A percentile compares a stretch with the other conserved stretches of the same genome.
Evolutionary conservation across 2,329 filamentous ascomycete species (phyloP).

Genomic region (Aspergillus thermomutatus): DNA sequence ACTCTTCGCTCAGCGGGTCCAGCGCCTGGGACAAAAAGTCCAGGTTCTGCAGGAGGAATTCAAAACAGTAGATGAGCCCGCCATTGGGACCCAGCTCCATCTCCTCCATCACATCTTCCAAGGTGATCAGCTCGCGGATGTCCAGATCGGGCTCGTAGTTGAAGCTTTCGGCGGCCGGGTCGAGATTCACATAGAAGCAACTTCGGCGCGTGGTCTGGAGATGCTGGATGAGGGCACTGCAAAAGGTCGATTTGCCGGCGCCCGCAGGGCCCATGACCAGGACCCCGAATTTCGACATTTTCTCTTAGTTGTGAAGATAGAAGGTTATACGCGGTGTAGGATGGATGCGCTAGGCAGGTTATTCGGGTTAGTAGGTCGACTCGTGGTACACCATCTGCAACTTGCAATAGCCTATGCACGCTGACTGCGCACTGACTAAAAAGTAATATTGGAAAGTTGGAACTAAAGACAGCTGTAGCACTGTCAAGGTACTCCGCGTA

Average conservation of each 20-base stretch:
- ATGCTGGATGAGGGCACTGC: slow-evolving; percentile 87
- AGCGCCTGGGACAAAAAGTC: slow-evolving; percentile 86
- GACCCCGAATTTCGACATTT: slow-evolving; percentile 90
- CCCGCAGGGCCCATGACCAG: slow-evolving; percentile 96
- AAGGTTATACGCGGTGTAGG: background rate
- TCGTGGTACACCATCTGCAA: background rate
- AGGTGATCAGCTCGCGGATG: slow-evolving; percentile 89
- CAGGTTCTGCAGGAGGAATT: slow-evolving; percentile 90
- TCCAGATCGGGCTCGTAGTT: slow-evolving; percentile 88
- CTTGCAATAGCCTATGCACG: background rate
- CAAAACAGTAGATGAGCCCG: slow-evolving; percentile 92
- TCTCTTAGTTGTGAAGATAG: background rate
- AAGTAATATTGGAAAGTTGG: background rate
- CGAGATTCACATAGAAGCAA: slow-evolving; percentile 96
- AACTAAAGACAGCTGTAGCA: too few relatives aligned
- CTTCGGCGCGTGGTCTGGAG: slow-evolving; percentile 87
- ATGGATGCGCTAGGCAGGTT: background rate
- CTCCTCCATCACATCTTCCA: slow-evolving; percentile 96
- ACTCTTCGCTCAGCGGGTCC: slow-evolving; percentile 85
- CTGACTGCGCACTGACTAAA: background rate
- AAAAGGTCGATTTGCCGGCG: slow-evolving; percentile 97
- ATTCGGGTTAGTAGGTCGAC: background rate
- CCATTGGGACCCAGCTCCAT: slow-evolving; percentile 87
- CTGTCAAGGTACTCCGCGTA: background rate
- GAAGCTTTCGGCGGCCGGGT: slow-evolving; percentile 91